These are phyloP conservation scores for Colletotrichum limetticola DNA, from an alignment of 2,329 filamentous ascomycete genomes.

Conservation along the genomic window DNA sequence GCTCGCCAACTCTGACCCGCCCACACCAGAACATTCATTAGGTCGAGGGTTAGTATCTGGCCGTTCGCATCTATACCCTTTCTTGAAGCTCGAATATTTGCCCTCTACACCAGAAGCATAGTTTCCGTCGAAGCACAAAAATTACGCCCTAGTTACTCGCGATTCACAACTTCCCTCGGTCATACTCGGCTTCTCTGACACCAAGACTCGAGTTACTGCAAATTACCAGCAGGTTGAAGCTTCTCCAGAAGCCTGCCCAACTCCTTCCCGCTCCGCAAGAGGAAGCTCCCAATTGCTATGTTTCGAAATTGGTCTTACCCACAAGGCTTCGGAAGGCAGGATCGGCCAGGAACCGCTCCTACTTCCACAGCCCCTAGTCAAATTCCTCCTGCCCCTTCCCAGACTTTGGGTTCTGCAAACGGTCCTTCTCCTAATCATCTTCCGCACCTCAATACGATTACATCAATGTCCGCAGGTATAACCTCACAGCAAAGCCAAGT, in stretches of 20 bases:
- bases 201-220: not conserved
- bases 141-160: not conserved
- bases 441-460: too few relatives aligned
- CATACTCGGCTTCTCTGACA: not conserved
- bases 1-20: too few relatives aligned
- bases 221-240: not conserved
- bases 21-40: not conserved
- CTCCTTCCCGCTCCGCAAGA: not conserved
- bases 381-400: not conserved
- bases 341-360: not conserved
- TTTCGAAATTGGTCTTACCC: not conserved
- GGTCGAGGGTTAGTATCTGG: too few relatives aligned
- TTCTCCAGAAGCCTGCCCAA: not conserved
- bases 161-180: not conserved
- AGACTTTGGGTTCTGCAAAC: too few relatives aligned
- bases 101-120: not conserved
- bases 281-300: not conserved
- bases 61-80: not conserved
- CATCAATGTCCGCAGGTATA: too few relatives aligned
- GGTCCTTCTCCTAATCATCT: too few relatives aligned
- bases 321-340: not conserved
- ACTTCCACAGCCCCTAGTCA: not conserved
- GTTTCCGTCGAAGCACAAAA: not conserved
- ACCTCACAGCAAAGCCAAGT: too few relatives aligned
- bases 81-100: not conserved